Evolutionary conservation across 2,329 filamentous ascomycete genomes (phyloP).

Genomic region (Ophiostoma angusticollis): DNA sequence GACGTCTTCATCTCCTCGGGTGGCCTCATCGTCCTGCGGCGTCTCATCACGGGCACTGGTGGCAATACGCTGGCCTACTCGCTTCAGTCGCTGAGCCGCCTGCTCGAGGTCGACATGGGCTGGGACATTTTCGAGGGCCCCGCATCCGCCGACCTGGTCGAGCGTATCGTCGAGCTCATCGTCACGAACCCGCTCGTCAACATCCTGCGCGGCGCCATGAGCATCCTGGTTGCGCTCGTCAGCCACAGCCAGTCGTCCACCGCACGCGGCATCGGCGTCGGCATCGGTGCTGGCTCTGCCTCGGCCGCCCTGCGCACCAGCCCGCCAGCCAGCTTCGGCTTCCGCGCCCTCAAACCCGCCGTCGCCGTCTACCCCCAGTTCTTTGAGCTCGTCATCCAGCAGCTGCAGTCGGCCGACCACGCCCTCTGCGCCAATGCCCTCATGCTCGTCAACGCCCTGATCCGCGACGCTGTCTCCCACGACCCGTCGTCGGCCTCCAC

Average conservation of each 20-base stretch:
- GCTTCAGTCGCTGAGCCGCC: constrained; percentile 70
- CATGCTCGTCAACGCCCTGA: constrained; percentile 88
- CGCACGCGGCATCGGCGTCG: constrained; percentile 17
- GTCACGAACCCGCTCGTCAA: constrained; percentile 95
- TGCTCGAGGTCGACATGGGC: constrained; percentile 93
- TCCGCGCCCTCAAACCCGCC: constrained; percentile 81
- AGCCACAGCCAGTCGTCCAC: constrained; percentile 62
- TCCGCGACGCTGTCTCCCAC: constrained; percentile 76
- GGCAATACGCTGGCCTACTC: constrained; percentile 96
- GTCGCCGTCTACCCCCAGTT: constrained; percentile 88
- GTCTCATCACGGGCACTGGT: constrained; percentile 70
- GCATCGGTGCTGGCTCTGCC: constrained; percentile 5
- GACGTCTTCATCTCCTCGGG: constrained; percentile 90
- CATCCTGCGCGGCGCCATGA: constrained; percentile 92
- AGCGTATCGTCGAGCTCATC: constrained; percentile 77
- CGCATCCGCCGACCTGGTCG: constrained; percentile 52
- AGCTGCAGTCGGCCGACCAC: constrained; percentile 88
- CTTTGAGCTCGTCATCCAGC: constrained; percentile 82
- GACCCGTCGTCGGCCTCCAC: constrained; percentile 38
- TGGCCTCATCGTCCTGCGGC: constrained; percentile 64
- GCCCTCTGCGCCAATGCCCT: constrained; percentile 89
- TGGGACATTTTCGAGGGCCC: constrained; percentile 74
- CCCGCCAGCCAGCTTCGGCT: constrained; percentile 59
- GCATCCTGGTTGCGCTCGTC: constrained; percentile 86
- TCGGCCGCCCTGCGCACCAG: constrained; percentile 18